Percentiles rank a stretch among this genome's conserved stretches.
Conservation (phyloP, 2,329 filamentous ascomycete species). For the Monosporascus sp. region DNA sequence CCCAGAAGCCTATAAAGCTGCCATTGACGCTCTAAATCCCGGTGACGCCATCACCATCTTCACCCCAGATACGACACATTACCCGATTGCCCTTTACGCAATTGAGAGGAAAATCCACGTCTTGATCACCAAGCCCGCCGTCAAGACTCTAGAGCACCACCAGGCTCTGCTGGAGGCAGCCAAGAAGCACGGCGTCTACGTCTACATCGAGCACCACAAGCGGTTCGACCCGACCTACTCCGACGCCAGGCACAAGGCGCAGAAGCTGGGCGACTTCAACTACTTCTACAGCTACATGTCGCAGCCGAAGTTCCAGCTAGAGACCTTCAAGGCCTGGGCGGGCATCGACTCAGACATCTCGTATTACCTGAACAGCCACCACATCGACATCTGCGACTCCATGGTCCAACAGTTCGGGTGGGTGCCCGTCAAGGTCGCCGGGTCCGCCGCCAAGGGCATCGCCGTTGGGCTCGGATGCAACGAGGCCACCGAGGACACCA, state of each 20-base stretch:
- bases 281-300: constrained; percentile 98
- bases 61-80: constrained; percentile 90
- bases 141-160: constrained; percentile 78
- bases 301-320: constrained; percentile 83
- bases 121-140: constrained; percentile 88
- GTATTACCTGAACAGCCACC: constrained; percentile 94
- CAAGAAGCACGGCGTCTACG: constrained; percentile 71
- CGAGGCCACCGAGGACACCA: constrained; percentile 83
- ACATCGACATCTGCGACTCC: constrained; percentile 86
- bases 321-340: constrained; percentile 94
- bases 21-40: constrained; percentile 75
- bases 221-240: constrained; percentile 90
- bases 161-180: constrained; percentile 68
- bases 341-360: constrained; percentile 89
- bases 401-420: constrained; percentile 75
- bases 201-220: constrained; percentile 96
- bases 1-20: constrained; percentile 77
- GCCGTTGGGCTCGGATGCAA: constrained; percentile 75
- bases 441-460: constrained; percentile 70
- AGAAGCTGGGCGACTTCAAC: constrained; percentile 85
- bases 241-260: constrained; percentile 73
- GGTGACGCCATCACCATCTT: constrained; percentile 95
- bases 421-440: constrained; percentile 72
- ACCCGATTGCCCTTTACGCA: constrained; percentile 85
- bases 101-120: constrained; percentile 86